Evolutionary conservation across 2,329 filamentous ascomycete genomes (phyloP).

Genomic region (Monosporascus cannonballus): DNA sequence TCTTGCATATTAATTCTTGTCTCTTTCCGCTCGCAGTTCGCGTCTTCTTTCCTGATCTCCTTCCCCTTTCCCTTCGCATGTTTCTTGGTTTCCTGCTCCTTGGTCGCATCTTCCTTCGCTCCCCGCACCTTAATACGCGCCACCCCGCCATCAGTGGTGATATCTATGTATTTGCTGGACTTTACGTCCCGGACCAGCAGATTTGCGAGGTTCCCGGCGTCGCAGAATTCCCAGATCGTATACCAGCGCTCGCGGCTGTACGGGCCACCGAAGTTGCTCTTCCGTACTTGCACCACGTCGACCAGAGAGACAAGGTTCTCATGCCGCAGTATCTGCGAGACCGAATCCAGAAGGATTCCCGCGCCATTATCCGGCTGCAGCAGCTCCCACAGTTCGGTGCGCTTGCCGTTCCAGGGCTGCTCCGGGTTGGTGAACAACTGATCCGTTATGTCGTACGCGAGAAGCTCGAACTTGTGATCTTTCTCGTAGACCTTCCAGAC

Average conservation of each 20-base stretch:
- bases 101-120: conserved; percentile 6
- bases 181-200: conserved; percentile 25
- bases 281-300: conserved; percentile 26
- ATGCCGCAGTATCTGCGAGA: conserved; percentile 39
- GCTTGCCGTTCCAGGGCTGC: conserved; percentile 1
- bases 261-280: conserved; percentile 9
- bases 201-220: conserved; percentile 41
- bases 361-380: conserved; percentile 10
- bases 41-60: background rate
- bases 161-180: conserved; percentile 1
- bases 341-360: conserved; percentile 16
- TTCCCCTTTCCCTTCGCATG: background rate
- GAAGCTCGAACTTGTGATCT: conserved; percentile 17
- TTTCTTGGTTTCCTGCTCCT: conserved; percentile 16
- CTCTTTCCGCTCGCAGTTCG: background rate
- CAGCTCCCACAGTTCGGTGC: conserved; percentile 5
- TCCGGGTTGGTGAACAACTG: conserved; percentile 7
- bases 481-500: conserved; percentile 23
- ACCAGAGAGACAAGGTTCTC: conserved; percentile 42
- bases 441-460: conserved; percentile 23
- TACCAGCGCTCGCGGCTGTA: conserved; percentile 6
- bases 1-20: no score
- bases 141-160: conserved; percentile 7
- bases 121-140: conserved; percentile 2
- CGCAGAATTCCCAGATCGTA: conserved; percentile 45